Conservation (phyloP, 768 basidiomycete genomes). For the Cubamyces lactineus region DNA sequence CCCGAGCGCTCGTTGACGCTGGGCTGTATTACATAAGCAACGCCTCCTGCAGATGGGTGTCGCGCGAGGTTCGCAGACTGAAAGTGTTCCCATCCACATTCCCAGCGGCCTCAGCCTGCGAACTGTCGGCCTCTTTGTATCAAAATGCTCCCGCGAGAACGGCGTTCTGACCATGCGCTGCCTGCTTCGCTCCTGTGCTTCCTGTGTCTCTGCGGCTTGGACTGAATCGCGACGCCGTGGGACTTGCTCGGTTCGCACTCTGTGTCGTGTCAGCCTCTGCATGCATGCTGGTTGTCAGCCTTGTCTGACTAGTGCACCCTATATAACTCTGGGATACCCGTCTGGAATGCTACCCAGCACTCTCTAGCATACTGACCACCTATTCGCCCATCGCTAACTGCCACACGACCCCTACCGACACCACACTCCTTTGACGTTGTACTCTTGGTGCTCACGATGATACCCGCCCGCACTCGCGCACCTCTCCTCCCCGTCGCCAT, state of each 20-base stretch:
- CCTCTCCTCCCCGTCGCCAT: constrained; percentile 34
- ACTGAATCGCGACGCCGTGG: neutral
- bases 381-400: neutral
- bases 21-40: constrained; percentile 14
- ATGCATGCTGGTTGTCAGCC: constrained; percentile 3
- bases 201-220: neutral
- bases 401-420: neutral
- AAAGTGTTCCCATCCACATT: constrained; percentile 11
- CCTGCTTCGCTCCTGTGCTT: neutral
- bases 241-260: constrained; percentile 12
- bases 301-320: neutral
- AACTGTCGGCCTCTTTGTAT: neutral
- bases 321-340: neutral
- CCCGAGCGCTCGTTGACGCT: constrained; percentile 2
- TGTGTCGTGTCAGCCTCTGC: constrained; percentile 5
- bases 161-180: constrained; percentile 12
- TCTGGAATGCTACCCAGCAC: neutral
- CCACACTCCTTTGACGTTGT: constrained; percentile 4
- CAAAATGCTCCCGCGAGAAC: neutral
- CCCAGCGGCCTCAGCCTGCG: neutral
- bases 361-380: constrained; percentile 20
- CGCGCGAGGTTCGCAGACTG: neutral
- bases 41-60: neutral
- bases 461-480: constrained; percentile 21
- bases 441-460: constrained; percentile 3